Evolutionary conservation across 768 basidiomycete species (phyloP).

Genomic region (Tricholoma saponaceum): DNA sequence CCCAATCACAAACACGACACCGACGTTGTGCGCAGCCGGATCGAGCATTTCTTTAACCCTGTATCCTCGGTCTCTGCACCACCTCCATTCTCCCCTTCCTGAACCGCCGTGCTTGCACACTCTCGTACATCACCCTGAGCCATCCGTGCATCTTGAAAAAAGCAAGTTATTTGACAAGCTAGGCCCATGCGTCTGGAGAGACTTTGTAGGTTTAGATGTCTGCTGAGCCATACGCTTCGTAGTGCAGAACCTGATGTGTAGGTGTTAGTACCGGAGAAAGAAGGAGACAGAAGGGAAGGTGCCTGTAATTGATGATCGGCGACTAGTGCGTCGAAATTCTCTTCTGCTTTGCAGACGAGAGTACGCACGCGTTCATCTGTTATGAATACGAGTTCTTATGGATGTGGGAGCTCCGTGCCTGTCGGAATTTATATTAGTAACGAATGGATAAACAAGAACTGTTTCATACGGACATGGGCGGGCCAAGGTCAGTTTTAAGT

Average conservation of each 20-base stretch:
- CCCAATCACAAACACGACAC: no score
- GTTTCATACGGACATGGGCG: no score
- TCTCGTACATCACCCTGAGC: conserved; percentile 86
- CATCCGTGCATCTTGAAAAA: conserved; percentile 81
- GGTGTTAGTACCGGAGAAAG: no score
- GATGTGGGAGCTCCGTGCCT: no score
- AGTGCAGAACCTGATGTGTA: conserved; percentile 61
- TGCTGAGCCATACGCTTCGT: conserved; percentile 85
- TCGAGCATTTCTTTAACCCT: conserved; percentile 86
- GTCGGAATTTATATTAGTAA: no score
- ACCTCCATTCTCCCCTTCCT: conserved; percentile 92
- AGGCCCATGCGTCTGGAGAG: no score
- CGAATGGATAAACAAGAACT: no score
- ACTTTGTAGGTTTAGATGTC: conserved; percentile 78
- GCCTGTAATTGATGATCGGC: conserved; percentile 75
- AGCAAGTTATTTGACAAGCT: conserved; percentile 95
- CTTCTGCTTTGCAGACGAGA: conserved; percentile 55
- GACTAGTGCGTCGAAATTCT: conserved; percentile 73
- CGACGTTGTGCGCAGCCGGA: background rate
- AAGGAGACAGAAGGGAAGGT: no score
- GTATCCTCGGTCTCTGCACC: no score
- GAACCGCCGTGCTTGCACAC: conserved; percentile 90
- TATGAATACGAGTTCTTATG: conserved; percentile 75
- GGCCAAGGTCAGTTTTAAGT: no score
- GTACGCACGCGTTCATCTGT: conserved; percentile 50